Conservation (phyloP, 1,139 yeast genomes). For the Candida sp. region DNA sequence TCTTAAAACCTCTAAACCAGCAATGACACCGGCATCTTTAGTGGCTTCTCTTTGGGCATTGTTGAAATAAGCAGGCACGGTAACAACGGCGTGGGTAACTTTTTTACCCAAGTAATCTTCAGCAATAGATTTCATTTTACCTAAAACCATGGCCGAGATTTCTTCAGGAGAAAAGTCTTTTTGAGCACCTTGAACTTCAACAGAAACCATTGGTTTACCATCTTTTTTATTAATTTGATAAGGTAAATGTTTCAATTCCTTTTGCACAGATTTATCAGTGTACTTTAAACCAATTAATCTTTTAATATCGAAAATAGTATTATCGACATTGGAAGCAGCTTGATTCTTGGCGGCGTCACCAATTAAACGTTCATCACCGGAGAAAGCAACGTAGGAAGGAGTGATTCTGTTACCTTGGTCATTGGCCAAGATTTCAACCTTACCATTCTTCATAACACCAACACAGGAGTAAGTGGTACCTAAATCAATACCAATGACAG, state of each 20-base stretch:
- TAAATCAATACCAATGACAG: constrained; percentile 83
- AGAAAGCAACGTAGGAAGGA: constrained; percentile 86
- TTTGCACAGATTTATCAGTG: constrained; percentile 73
- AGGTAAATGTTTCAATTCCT: constrained; percentile 81
- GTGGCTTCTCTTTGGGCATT: constrained; percentile 99
- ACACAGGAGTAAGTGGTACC: constrained; percentile 92
- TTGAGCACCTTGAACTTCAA: constrained; percentile 62
- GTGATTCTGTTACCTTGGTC: constrained; percentile 97
- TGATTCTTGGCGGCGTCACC: constrained; percentile 97
- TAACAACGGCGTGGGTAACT: constrained; percentile 92
- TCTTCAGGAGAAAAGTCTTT: constrained; percentile 85
- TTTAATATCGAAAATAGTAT: constrained; percentile 84
- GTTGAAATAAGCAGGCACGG: constrained; percentile 97
- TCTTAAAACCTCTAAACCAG: constrained; percentile 91
- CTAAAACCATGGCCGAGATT: constrained; percentile 86
- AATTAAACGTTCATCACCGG: constrained; percentile 81
- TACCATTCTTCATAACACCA: constrained; percentile 89
- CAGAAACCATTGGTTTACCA: constrained; percentile 81
- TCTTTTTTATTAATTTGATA: constrained; percentile 62
- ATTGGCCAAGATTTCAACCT: constrained; percentile 89
- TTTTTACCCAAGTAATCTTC: constrained; percentile 87
- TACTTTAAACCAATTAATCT: constrained; percentile 82
- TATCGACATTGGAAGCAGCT: constrained; percentile 76
- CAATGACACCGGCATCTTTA: constrained; percentile 96
- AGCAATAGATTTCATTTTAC: constrained; percentile 91